Base-by-base conservation (phyloP, 2,329 filamentous ascomycete genomes). In the Trichoderma oligosporum region DNA sequence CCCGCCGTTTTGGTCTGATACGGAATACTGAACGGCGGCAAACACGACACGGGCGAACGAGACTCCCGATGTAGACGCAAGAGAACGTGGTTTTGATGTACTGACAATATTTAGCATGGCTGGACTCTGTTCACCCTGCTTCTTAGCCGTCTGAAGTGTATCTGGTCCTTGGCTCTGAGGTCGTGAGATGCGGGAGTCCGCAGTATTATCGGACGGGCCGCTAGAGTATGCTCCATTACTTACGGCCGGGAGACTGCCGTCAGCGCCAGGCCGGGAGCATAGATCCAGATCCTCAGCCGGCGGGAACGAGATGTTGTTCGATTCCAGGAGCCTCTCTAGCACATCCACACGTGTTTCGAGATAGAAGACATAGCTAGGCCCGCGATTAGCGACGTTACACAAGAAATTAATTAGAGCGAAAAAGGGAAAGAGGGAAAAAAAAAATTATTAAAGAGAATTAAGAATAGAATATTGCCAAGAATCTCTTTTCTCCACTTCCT, bases 1-100 rank as follows among this genome's bases (percentile, higher is more conserved):
- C 6, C 31, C 52, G 16, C 65, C 89, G 65, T 85, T 86, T 70
- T 82, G 78, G 60, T 82, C 81, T 8, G 81, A 79, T 14, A 85
- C 79, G 0, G 82, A 85, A 46, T 83, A 83, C 66, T 96, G 94
- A 45, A 97, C 91, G 1, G 93, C 93, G 8, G 93, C 91, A 69
- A 96, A 94, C 9, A 97, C 93, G 11, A 97, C 91, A 57, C 91
- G 83, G 4, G 93, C 92, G 74, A 97, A 97, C 0, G 92, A 96
- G 49, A 97, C 94, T 14, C 92, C 93, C 2, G 91, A 92, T 1
- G 90, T 88, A 0, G 91, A 91, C 14, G 91, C 91, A 14, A 95
- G 78, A 66, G 91, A 91, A 61, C 90, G 83, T 2, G 89, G 86
- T 70, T 94, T 90, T 3, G 89, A 87, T 3, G 85, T 82, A 48